phyloP scores from a whole-genome alignment of 805 yeast species.

The Metschnikowia lunata region DNA sequence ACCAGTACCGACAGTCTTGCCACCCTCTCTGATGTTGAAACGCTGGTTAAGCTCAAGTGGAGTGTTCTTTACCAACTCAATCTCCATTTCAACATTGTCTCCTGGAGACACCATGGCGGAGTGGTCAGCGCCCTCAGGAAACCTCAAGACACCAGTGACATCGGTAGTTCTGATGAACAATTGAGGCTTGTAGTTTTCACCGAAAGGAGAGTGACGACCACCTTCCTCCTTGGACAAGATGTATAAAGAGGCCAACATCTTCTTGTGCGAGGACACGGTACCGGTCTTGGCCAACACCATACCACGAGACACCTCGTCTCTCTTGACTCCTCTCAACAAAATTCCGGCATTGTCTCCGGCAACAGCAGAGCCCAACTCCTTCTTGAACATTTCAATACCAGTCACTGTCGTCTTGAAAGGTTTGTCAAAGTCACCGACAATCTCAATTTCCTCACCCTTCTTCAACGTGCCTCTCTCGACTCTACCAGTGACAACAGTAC shows the following conservation, averaged over 20 bases:
- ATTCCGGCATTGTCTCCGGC: slow-evolving; percentile 99
- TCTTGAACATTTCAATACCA: slow-evolving; percentile 99
- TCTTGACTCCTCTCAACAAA: slow-evolving; percentile 94
- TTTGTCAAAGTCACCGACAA: slow-evolving; percentile 85
- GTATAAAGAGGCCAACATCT: slow-evolving; percentile 90
- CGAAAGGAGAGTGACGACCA: slow-evolving; percentile 98
- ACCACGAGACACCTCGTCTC: slow-evolving; percentile 96
- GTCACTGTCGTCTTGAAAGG: slow-evolving; percentile 93
- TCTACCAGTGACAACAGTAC: slow-evolving; percentile 98
- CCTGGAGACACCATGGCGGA: slow-evolving; percentile 94
- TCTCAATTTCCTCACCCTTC: slow-evolving; percentile 98
- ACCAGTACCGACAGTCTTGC: slow-evolving; percentile 99
- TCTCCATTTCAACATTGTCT: slow-evolving; percentile 95
- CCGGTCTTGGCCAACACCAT: slow-evolving; percentile 95
- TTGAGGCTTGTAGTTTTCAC: slow-evolving; percentile 97
- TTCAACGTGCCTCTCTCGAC: slow-evolving; percentile 96
- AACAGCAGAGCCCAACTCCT: slow-evolving; percentile 94
- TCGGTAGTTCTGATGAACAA: slow-evolving; percentile 94
- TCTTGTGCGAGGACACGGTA: slow-evolving; percentile 86
- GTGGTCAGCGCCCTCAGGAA: slow-evolving; percentile 84
- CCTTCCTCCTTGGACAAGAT: slow-evolving; percentile 96
- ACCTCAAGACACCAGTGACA: slow-evolving; percentile 82
- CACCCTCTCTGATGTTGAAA: slow-evolving; percentile 99
- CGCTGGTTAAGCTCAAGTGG: slow-evolving; percentile 96
- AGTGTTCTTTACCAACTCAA: slow-evolving; percentile 83